phyloP scores from a whole-genome alignment of 139 green algal species.

The Micromonas commoda region DNA sequence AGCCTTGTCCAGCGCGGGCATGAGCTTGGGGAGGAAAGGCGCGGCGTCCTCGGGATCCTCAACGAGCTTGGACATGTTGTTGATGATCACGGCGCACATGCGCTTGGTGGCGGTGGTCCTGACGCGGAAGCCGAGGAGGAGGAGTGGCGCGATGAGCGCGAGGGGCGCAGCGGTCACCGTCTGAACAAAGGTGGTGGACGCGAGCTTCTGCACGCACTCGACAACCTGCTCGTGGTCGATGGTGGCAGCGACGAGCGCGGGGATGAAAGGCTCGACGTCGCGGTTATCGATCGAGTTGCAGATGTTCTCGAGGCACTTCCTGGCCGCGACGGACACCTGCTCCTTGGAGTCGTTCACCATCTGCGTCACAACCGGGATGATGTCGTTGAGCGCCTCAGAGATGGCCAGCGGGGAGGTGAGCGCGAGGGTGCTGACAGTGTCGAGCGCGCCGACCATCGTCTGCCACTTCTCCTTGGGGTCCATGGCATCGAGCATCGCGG shows the following conservation, averaged over 20 bases:
- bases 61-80: conserved; percentile 47
- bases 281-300: conserved; percentile 37
- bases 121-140: conserved; percentile 38
- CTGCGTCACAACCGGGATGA: conserved; percentile 11
- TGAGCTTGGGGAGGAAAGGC: conserved; percentile 41
- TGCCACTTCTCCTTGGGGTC: conserved; percentile 57
- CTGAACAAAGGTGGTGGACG: conserved; percentile 42
- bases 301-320: conserved; percentile 6
- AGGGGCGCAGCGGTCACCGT: conserved; percentile 38
- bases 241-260: conserved; percentile 31
- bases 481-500: conserved; percentile 59
- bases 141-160: conserved; percentile 41
- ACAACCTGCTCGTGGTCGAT: conserved; percentile 29
- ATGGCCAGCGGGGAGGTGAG: not conserved
- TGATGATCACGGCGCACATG: conserved; percentile 44
- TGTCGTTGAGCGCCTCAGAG: not conserved
- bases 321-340: conserved; percentile 22
- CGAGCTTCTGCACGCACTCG: conserved; percentile 44
- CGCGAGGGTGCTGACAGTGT: not conserved
- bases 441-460: conserved; percentile 62
- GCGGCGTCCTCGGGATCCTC: conserved; percentile 37
- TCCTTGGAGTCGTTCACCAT: conserved; percentile 33
- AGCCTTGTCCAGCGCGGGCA: conserved; percentile 37
- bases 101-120: conserved; percentile 37
- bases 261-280: conserved; percentile 41